Evolutionary conservation across 306 rosid genomes (phyloP), one percentile per base, ranked within the genome.

Genomic region (Potentilla sterilis): DNA sequence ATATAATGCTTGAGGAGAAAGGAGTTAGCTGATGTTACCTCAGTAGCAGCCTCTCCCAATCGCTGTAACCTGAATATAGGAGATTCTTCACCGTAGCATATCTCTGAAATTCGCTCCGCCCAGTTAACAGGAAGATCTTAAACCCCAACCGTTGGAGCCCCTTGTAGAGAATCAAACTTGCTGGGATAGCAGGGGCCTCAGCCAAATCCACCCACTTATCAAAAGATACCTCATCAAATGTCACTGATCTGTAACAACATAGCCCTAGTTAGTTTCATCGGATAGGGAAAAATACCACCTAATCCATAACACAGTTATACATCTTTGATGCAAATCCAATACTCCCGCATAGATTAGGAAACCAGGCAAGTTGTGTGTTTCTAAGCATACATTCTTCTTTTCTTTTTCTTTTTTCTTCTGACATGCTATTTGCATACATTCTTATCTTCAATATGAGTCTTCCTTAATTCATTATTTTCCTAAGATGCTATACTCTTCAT

Each of bases 1-100:
- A 32, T 58, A 16, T 22, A 9, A 2, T 4, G 37, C 37, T 58
- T 6, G 4, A 38, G 19, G n/a, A 42, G 18, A 34, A 24, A 6
- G 18, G 18, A 21, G 18, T 40, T 44, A 12, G 75, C 34, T 38
- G 28, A 16, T 77, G 76, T 35, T 80, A 92, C 98, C 98, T 92
- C 79, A 92, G 85, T 78, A 95, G 55, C 59, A 94, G 95, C 59
- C 84, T 87, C 76, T 90, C 89, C 98, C 98, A 94, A 8, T 81
- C 74, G 42, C 0, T 38, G 80, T 76, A 94, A 37, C 96, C 97
- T 6, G 91, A 83, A 54, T 13, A 22, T 14, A 79, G 51, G 80
- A 92, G 98, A 77, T 94, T 94, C 61, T 70, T 24, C 74, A 68
- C 85, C 0, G 97, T 92, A 62, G 55, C 85, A 66, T 78, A 77